Conservation (phyloP, 768 basidiomycete genomes). For the Dendrothele bispora region DNA sequence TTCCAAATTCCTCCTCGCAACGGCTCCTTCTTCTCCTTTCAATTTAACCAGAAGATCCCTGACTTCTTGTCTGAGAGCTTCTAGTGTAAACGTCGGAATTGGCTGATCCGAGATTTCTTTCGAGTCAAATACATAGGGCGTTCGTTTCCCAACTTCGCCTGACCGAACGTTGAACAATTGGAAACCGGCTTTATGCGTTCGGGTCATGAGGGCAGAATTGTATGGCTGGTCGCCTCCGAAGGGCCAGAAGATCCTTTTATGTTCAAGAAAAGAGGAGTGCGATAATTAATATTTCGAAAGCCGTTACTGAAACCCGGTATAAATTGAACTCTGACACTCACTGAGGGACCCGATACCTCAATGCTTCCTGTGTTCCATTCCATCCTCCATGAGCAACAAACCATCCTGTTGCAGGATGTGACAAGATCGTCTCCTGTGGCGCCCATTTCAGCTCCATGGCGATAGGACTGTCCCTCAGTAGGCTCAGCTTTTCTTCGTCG, state of each 20-base stretch:
- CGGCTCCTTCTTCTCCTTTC: conserved; percentile 1
- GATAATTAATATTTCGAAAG: neutral
- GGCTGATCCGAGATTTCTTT: neutral
- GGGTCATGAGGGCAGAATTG: neutral
- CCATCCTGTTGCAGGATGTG: conserved; percentile 7
- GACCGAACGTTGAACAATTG: conserved; percentile 4
- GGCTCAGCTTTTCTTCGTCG: neutral
- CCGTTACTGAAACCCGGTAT: neutral
- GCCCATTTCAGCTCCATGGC: conserved; percentile 5
- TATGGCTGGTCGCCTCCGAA: conserved; percentile 5
- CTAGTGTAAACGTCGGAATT: neutral
- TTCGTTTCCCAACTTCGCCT: neutral
- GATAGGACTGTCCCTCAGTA: conserved; percentile 2
- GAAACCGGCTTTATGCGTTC: conserved; percentile 4
- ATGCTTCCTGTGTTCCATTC: conserved; percentile 8
- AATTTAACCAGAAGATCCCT: neutral
- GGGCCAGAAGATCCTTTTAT: conserved; percentile 7
- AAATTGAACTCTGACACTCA: neutral
- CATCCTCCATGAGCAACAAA: conserved; percentile 8
- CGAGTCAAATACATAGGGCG: neutral
- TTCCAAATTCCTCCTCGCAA: conserved; percentile 1
- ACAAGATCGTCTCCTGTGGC: conserved; percentile 4
- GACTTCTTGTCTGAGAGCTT: neutral
- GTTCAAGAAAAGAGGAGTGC: neutral
- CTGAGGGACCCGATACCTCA: conserved; percentile 2